These are phyloP conservation scores for Penicillium ucsense DNA, from an alignment of 495 filamentous ascomycete species.

Conservation along the genomic window DNA sequence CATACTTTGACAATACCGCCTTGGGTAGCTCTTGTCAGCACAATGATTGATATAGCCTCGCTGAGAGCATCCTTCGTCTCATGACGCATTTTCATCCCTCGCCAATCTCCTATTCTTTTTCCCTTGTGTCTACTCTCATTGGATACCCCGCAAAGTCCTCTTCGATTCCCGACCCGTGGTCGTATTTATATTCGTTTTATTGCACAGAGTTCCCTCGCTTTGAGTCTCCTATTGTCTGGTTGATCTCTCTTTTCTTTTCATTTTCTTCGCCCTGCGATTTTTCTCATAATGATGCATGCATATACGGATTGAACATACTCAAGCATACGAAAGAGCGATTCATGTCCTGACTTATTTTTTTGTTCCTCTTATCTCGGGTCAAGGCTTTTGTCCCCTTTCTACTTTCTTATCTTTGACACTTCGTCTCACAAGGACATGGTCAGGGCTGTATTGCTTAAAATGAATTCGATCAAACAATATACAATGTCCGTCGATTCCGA, in stretches of 20 bases:
- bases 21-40: background rate
- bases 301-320: slow-evolving; percentile 14
- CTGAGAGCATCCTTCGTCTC: background rate
- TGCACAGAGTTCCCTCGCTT: background rate
- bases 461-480: no score
- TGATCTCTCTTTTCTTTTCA: slow-evolving; percentile 1
- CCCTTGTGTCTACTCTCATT: slow-evolving; percentile 21
- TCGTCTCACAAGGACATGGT: background rate
- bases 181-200: slow-evolving; percentile 3
- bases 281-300: slow-evolving; percentile 1
- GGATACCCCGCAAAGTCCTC: slow-evolving; percentile 29
- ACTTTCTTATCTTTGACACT: background rate
- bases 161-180: background rate
- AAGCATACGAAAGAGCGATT: slow-evolving; percentile 17
- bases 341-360: background rate
- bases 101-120: background rate
- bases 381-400: background rate
- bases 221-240: background rate
- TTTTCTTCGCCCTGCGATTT: background rate
- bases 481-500: no score
- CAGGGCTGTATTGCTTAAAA: no score
- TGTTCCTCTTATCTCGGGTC: background rate
- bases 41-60: background rate
- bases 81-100: background rate
- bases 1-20: no score